Percentiles rank a stretch among this genome's conserved stretches.
These are phyloP conservation scores for Arxiozyma slooffiae DNA, from an alignment of 1,139 yeast species.

Conservation along the genomic window DNA sequence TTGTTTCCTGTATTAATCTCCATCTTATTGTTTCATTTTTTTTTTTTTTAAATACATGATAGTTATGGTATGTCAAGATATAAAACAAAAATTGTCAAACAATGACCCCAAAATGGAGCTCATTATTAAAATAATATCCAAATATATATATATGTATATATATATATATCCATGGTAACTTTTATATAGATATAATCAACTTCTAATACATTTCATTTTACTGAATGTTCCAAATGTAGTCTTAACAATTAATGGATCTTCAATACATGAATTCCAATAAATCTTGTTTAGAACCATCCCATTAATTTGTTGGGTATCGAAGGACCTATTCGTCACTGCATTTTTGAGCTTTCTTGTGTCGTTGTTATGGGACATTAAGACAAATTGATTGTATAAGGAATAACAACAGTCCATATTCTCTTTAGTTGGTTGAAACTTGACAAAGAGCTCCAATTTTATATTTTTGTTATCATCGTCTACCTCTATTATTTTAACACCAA, in stretches of 20 bases:
- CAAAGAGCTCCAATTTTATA: neutral
- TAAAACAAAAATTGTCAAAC: slow-evolving; percentile 19
- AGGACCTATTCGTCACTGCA: neutral
- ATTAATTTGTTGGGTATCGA: neutral
- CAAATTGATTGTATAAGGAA: neutral
- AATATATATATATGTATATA: neutral
- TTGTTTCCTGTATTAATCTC: slow-evolving; percentile 9
- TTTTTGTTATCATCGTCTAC: neutral
- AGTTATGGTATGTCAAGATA: slow-evolving; percentile 27
- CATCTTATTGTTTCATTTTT: slow-evolving; percentile 17
- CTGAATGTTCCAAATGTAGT: neutral
- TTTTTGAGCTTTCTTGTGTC: neutral
- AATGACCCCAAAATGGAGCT: slow-evolving; percentile 14
- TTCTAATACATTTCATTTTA: neutral
- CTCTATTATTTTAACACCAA: neutral
- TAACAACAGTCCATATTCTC: neutral
- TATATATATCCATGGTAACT: neutral
- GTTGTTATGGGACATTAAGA: neutral
- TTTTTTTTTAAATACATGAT: slow-evolving; percentile 25
- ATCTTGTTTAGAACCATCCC: neutral
- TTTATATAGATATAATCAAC: neutral
- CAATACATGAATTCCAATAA: neutral
- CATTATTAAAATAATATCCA: slow-evolving; percentile 7
- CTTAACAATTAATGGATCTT: neutral
- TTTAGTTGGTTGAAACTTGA: neutral